phyloP scores from a whole-genome alignment of 306 rosid species.

The Dalbergia oliveri region DNA sequence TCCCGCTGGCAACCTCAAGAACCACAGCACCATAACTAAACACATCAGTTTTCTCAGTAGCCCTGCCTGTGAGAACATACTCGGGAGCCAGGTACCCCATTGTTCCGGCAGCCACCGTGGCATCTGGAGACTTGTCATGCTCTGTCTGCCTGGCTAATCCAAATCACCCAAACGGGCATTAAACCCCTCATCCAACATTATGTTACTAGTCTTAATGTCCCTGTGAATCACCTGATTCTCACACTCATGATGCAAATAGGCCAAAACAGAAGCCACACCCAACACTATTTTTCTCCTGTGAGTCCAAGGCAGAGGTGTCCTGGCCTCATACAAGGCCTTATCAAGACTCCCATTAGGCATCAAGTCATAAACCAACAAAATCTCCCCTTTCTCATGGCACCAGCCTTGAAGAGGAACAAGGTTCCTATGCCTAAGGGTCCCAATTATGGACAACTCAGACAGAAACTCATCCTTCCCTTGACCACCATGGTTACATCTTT shows the following conservation, averaged over 20 bases:
- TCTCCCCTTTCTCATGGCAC: constrained; percentile 92
- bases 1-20: constrained; percentile 85
- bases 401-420: constrained; percentile 85
- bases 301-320: constrained; percentile 74
- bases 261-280: constrained; percentile 84
- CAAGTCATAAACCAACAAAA: constrained; percentile 81
- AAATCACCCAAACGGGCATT: constrained; percentile 86
- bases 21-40: constrained; percentile 90
- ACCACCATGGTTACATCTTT: constrained; percentile 74
- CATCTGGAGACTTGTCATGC: constrained; percentile 91
- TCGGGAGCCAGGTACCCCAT: constrained; percentile 96
- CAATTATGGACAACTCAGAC: constrained; percentile 88
- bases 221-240: constrained; percentile 92
- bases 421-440: constrained; percentile 85
- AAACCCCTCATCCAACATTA: constrained; percentile 91
- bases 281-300: constrained; percentile 70
- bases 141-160: constrained; percentile 86
- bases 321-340: constrained; percentile 80
- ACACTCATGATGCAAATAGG: constrained; percentile 90
- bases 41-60: constrained; percentile 86
- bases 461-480: constrained; percentile 82
- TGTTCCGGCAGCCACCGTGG: constrained; percentile 92
- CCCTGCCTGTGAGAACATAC: constrained; percentile 83
- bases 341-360: constrained; percentile 94
- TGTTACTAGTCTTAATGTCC: constrained; percentile 83